These are phyloP conservation scores for Suillus occidentalis DNA, from an alignment of 768 basidiomycete species.

Conservation along the genomic window DNA sequence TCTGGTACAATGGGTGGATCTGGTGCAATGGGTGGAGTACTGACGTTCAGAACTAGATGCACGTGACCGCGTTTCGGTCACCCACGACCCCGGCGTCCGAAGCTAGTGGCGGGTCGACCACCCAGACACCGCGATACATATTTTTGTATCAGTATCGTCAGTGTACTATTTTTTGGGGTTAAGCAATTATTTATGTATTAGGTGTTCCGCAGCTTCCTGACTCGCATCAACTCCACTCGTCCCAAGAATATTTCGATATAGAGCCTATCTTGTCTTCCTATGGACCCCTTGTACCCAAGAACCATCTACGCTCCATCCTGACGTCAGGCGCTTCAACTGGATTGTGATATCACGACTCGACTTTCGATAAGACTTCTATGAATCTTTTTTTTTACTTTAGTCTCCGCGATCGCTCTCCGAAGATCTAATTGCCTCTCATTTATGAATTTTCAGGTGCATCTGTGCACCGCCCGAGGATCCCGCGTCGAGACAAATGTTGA, in stretches of 20 bases:
- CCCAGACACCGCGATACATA: background rate
- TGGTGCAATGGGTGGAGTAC: too few species aligned
- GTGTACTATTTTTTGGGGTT: background rate
- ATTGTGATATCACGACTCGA: background rate
- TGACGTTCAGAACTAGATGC: background rate
- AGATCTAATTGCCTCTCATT: background rate
- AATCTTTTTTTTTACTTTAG: background rate
- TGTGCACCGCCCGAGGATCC: slow-evolving; percentile 1
- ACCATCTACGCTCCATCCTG: too few species aligned
- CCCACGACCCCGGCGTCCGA: too few species aligned
- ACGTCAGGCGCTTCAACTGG: background rate
- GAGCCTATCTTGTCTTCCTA: slow-evolving; percentile 63
- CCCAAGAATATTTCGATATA: slow-evolving; percentile 53
- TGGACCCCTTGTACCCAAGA: slow-evolving; percentile 42
- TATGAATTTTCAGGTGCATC: background rate
- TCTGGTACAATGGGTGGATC: background rate
- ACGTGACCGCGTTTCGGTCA: background rate
- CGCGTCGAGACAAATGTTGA: background rate
- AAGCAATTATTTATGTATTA: background rate
- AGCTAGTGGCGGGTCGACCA: background rate
- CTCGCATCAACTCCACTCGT: slow-evolving; percentile 22
- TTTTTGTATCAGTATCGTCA: background rate
- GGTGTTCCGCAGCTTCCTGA: background rate
- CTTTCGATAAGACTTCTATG: background rate
- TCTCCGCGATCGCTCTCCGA: background rate